Evolutionary conservation across 2,329 filamentous ascomycete genomes (phyloP).

Genomic region (Chaetomium sp.): DNA sequence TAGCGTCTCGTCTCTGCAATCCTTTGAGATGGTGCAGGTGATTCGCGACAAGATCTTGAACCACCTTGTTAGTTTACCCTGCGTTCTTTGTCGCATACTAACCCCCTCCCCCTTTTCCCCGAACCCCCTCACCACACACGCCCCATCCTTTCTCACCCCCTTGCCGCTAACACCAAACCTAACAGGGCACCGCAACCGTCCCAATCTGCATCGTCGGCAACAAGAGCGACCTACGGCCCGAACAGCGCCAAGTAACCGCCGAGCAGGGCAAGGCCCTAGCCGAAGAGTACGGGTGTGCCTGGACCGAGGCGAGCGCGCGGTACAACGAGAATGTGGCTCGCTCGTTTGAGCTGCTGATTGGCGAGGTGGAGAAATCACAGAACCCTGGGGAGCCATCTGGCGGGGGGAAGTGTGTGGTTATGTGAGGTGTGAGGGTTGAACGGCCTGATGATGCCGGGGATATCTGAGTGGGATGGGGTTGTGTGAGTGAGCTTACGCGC

Average conservation of each 20-base stretch:
- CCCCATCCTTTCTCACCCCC: not conserved
- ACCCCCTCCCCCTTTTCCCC: not conserved
- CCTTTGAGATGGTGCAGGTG: constrained; percentile 95
- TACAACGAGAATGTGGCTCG: constrained; percentile 91
- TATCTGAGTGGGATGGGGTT: no score
- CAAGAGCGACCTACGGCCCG: constrained; percentile 87
- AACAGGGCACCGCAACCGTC: constrained; percentile 80
- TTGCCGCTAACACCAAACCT: not conserved
- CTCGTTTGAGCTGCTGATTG: constrained; percentile 90
- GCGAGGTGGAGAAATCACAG: constrained; percentile 88
- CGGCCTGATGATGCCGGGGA: no score
- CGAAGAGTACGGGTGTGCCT: constrained; percentile 84
- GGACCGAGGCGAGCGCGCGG: constrained; percentile 88
- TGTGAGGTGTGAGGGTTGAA: constrained; percentile 49
- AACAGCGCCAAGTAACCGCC: constrained; percentile 82
- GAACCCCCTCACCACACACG: not conserved
- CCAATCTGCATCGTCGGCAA: constrained; percentile 94
- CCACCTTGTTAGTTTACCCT: constrained; percentile 62
- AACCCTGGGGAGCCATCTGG: constrained; percentile 79
- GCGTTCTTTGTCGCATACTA: not conserved
- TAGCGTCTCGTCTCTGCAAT: constrained; percentile 88
- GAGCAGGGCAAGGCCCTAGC: constrained; percentile 82
- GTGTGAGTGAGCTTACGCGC: no score
- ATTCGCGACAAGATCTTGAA: constrained; percentile 97
- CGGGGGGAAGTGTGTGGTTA: constrained; percentile 74